These are phyloP conservation scores for Fusarium sp. DNA, from an alignment of 2,329 filamentous ascomycete genomes.

Conservation along the genomic window DNA sequence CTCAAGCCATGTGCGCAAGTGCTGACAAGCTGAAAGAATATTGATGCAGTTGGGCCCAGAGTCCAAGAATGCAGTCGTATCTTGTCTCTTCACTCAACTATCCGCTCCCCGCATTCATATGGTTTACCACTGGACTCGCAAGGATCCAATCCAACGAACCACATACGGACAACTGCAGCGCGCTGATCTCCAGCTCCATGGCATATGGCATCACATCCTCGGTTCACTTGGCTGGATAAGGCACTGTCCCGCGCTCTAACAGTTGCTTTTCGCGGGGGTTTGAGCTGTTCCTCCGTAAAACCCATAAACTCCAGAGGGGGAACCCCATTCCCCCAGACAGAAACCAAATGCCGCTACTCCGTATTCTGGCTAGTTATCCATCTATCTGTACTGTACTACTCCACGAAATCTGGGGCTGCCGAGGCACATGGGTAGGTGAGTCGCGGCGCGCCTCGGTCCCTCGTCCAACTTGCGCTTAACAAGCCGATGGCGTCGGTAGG, in stretches of 20 bases:
- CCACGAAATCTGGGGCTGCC: slow-evolving; percentile 51
- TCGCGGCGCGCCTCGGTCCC: slow-evolving; percentile 47
- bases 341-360: slow-evolving; percentile 28
- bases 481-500: slow-evolving; percentile 30
- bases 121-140: background rate
- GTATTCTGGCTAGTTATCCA: slow-evolving; percentile 25
- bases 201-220: slow-evolving; percentile 38
- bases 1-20: slow-evolving; percentile 20
- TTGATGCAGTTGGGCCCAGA: background rate
- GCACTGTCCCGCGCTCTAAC: slow-evolving; percentile 24
- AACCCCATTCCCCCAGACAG: slow-evolving; percentile 13
- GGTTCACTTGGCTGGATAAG: slow-evolving; percentile 42
- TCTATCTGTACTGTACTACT: slow-evolving; percentile 21
- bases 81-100: background rate
- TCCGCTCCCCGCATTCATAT: no score
- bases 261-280: slow-evolving; percentile 20
- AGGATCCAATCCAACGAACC: slow-evolving; percentile 10
- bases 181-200: slow-evolving; percentile 1
- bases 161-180: slow-evolving; percentile 14
- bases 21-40: slow-evolving; percentile 30
- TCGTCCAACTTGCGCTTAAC: slow-evolving; percentile 24
- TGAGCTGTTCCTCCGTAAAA: background rate
- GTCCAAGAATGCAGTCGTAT: background rate
- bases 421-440: slow-evolving; percentile 46
- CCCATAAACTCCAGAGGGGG: slow-evolving; percentile 2